Evolutionary conservation across 306 rosid species (phyloP).

Genomic region (Vigna angularis): DNA sequence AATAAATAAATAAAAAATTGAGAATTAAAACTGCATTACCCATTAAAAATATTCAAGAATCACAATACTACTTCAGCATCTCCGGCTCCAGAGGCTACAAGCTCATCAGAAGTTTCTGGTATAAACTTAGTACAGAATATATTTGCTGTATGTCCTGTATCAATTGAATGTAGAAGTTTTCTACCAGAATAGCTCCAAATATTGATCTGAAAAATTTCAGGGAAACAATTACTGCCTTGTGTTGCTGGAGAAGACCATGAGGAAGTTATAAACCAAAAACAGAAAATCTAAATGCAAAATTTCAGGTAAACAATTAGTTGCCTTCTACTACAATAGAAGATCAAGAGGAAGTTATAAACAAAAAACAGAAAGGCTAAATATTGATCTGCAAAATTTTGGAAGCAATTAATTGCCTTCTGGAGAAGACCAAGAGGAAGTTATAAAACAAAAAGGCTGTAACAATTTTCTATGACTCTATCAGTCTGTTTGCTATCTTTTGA

Average conservation of each 20-base stretch:
- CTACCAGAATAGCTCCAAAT: slow-evolving; percentile 80
- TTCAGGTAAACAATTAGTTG: slow-evolving; percentile 33
- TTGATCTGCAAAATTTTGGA: slow-evolving; percentile 70
- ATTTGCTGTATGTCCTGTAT: slow-evolving; percentile 90
- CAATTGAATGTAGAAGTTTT: slow-evolving; percentile 84
- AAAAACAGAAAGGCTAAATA: slow-evolving; percentile 44
- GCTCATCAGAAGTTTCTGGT: slow-evolving; percentile 97
- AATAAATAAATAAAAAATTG: slow-evolving; percentile 36
- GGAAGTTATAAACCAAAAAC: slow-evolving; percentile 2
- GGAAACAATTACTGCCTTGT: slow-evolving; percentile 35
- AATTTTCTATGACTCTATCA: slow-evolving; percentile 11
- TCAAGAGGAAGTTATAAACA: slow-evolving; percentile 12
- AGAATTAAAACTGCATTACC: slow-evolving; percentile 21
- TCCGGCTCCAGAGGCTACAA: slow-evolving; percentile 97
- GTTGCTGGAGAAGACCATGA: slow-evolving; percentile 4
- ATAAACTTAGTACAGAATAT: slow-evolving; percentile 93
- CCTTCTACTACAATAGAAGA: slow-evolving; percentile 6
- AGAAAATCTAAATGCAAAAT: slow-evolving; percentile 55
- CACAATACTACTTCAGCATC: slow-evolving; percentile 85
- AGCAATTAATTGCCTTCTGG: slow-evolving; percentile 30
- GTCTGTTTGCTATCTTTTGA: slow-evolving; percentile 2
- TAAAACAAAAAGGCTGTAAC: neutral
- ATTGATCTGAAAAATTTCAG: slow-evolving; percentile 72
- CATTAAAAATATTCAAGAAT: slow-evolving; percentile 2
- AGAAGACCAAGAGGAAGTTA: slow-evolving; percentile 13